These are phyloP conservation scores for Panaeolus cyanescens DNA, from an alignment of 768 basidiomycete genomes.

Conservation along the genomic window DNA sequence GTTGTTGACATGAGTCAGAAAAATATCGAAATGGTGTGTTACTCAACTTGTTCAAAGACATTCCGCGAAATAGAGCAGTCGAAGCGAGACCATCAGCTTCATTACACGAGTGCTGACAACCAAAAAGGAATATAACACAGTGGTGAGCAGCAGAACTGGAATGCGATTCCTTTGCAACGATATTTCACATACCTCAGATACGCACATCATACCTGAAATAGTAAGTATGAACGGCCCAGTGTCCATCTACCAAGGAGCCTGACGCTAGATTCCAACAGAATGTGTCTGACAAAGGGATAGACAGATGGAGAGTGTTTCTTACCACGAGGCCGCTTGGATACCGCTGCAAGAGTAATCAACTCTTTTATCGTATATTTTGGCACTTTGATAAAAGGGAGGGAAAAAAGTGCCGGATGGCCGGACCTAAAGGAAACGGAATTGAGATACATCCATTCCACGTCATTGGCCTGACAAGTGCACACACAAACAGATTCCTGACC, in stretches of 20 bases:
- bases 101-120: no score
- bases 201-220: not conserved
- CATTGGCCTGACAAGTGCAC: not conserved
- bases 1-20: no score
- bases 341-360: not conserved
- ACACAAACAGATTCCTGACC: not conserved
- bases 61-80: no score
- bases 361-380: not conserved
- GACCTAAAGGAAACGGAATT: not conserved
- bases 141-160: no score
- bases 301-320: not conserved
- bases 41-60: no score
- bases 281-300: not conserved
- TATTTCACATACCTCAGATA: not conserved
- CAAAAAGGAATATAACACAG: no score
- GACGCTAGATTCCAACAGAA: not conserved
- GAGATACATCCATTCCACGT: not conserved
- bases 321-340: constrained; percentile 2
- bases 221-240: not conserved
- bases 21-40: no score
- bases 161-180: no score
- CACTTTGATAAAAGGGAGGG: not conserved
- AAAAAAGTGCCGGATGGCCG: not conserved
- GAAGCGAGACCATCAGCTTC: no score
- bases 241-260: not conserved